Evolutionary conservation across 2,329 filamentous ascomycete species (phyloP).

Genomic region (Meredithiella fracta): DNA sequence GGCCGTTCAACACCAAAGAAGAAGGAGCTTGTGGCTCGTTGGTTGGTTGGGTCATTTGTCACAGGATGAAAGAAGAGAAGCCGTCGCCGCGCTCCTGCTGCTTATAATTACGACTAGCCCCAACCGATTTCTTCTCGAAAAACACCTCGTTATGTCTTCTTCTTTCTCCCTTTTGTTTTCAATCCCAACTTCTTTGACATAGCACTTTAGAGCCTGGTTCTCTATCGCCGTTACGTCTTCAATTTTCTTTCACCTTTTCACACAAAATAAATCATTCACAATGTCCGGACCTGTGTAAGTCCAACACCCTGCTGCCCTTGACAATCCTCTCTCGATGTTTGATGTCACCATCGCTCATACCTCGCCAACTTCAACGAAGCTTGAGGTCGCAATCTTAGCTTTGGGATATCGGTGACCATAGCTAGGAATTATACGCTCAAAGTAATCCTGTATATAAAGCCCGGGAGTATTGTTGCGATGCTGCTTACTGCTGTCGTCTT

Average conservation of each 20-base stretch:
- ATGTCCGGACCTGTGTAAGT: slow-evolving; percentile 57
- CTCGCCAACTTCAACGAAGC: not conserved
- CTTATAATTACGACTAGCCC: slow-evolving; percentile 11
- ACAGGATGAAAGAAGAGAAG: not conserved
- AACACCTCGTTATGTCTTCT: slow-evolving; percentile 6
- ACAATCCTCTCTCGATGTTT: slow-evolving; percentile 1
- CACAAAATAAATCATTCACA: slow-evolving; percentile 22
- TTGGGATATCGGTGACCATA: not conserved
- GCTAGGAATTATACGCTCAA: no score
- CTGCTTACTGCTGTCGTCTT: no score
- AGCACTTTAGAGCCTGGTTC: slow-evolving; percentile 11
- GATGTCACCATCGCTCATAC: not conserved
- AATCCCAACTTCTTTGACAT: slow-evolving; percentile 8
- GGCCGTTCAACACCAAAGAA: not conserved
- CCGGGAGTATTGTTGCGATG: no score
- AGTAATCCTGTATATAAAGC: no score
- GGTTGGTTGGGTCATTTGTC: not conserved
- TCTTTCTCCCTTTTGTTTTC: slow-evolving; percentile 4
- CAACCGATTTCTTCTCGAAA: slow-evolving; percentile 7
- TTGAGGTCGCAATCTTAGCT: not conserved
- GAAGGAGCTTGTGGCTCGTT: not conserved
- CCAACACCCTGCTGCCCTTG: slow-evolving; percentile 7
- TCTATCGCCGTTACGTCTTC: slow-evolving; percentile 8
- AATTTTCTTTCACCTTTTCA: slow-evolving; percentile 2
- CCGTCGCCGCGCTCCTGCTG: slow-evolving; percentile 3